Evolutionary conservation across 2,329 filamentous ascomycete genomes (phyloP).

Genomic region (Aspergillus clavatus): DNA sequence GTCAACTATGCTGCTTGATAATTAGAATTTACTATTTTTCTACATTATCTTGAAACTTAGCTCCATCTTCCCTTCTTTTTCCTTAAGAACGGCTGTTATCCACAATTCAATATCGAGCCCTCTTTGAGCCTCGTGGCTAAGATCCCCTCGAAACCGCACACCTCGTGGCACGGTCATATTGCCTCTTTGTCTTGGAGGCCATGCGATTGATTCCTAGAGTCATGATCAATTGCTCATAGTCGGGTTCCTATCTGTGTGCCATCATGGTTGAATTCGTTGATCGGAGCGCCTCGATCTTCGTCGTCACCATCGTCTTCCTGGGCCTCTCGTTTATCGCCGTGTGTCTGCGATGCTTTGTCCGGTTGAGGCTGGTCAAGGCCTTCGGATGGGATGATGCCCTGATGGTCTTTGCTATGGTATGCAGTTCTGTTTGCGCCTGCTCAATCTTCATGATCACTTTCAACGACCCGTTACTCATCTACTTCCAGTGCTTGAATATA

Average conservation of each 20-base stretch:
- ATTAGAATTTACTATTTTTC: not conserved
- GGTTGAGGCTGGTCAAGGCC: conserved; percentile 29
- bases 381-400: conserved; percentile 38
- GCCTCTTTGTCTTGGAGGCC: not conserved
- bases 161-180: not conserved
- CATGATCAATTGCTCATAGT: conserved; percentile 11
- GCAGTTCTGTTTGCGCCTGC: not conserved
- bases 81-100: not conserved
- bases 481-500: conserved; percentile 26
- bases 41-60: not conserved
- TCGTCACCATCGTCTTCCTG: conserved; percentile 30
- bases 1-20: not conserved
- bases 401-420: conserved; percentile 36
- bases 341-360: conserved; percentile 34
- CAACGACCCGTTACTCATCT: not conserved
- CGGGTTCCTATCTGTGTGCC: conserved; percentile 5
- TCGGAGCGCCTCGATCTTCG: conserved; percentile 30
- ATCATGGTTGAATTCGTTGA: conserved; percentile 30
- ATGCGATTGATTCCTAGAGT: conserved; percentile 4
- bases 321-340: conserved; percentile 30
- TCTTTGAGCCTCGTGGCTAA: not conserved
- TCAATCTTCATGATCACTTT: not conserved
- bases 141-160: not conserved
- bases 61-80: not conserved
- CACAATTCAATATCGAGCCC: not conserved